Evolutionary conservation across 2,329 filamentous ascomycete genomes (phyloP).

Genomic region (Microdochium bolleyi): DNA sequence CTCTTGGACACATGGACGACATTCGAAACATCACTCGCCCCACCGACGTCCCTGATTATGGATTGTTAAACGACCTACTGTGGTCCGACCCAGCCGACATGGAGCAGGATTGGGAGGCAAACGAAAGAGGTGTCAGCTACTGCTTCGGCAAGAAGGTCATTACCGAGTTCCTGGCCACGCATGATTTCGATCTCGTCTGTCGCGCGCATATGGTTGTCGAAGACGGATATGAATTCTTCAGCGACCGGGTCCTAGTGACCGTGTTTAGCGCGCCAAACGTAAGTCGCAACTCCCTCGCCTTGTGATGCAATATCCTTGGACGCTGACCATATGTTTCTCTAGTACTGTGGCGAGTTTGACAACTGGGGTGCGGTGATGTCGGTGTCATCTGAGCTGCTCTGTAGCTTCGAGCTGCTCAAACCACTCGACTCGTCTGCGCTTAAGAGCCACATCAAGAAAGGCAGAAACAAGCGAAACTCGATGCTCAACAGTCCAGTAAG

Average conservation of each 20-base stretch:
- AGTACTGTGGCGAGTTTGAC: conserved; percentile 98
- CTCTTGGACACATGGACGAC: conserved; percentile 93
- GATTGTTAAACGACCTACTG: conserved; percentile 85
- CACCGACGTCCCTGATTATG: conserved; percentile 96
- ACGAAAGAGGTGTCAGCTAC: conserved; percentile 94
- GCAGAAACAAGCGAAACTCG: conserved; percentile 85
- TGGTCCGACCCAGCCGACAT: conserved; percentile 99
- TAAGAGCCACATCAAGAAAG: conserved; percentile 99
- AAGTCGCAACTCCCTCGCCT: conserved; percentile 32
- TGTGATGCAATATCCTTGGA: conserved; percentile 2
- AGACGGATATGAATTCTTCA: conserved; percentile 98
- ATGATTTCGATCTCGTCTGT: conserved; percentile 96
- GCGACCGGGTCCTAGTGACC: conserved; percentile 86
- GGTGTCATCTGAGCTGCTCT: conserved; percentile 84
- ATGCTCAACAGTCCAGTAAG: conserved; percentile 94
- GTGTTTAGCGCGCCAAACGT: conserved; percentile 97
- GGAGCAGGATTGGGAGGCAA: conserved; percentile 96
- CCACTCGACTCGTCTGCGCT: conserved; percentile 91
- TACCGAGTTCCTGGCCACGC: conserved; percentile 84
- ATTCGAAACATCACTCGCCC: conserved; percentile 93
- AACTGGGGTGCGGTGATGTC: conserved; percentile 99
- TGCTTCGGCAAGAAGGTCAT: conserved; percentile 99
- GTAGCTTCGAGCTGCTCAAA: conserved; percentile 95
- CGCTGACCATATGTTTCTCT: conserved; percentile 12
- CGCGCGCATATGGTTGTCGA: conserved; percentile 99